A percentile compares a stretch with the other conserved stretches of the same genome.
phyloP scores from a whole-genome alignment of 2,329 filamentous ascomycete species.

The Alternaria angustiovoidea region DNA sequence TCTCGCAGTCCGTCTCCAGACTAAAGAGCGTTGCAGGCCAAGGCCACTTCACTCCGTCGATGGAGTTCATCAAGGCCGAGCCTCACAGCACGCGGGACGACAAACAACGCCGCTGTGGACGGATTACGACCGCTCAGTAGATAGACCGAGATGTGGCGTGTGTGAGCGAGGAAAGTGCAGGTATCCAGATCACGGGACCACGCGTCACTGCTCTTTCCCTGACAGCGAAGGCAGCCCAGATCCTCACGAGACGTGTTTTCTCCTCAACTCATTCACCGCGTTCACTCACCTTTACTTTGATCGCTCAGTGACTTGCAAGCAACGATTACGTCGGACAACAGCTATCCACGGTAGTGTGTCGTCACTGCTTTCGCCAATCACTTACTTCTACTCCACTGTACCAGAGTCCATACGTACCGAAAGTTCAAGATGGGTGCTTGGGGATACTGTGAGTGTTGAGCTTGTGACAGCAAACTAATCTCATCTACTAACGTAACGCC shows the following conservation, averaged over 20 bases:
- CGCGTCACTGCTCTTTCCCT: conserved; percentile 1
- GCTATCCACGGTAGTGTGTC: background rate
- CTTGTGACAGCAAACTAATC: background rate
- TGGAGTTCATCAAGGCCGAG: background rate
- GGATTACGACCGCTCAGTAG: background rate
- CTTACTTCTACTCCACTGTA: background rate
- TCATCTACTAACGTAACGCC: background rate
- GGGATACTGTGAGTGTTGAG: conserved; percentile 17
- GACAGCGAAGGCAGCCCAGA: background rate
- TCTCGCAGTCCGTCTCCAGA: background rate
- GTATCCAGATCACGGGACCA: background rate
- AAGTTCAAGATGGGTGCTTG: conserved; percentile 26
- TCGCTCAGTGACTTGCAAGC: background rate
- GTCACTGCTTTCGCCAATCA: background rate
- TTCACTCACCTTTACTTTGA: background rate
- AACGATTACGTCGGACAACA: background rate
- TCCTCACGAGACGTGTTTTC: background rate
- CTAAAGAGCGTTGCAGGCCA: background rate
- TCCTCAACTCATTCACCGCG: background rate
- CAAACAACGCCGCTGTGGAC: background rate
- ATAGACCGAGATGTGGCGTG: background rate
- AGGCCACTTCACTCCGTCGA: background rate
- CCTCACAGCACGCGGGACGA: background rate
- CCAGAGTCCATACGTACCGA: background rate
- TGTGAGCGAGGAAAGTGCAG: background rate